A percentile compares a stretch with the other conserved stretches of the same genome.
These are phyloP conservation scores for Mycena galopus DNA, from an alignment of 768 basidiomycete species.

Conservation along the genomic window DNA sequence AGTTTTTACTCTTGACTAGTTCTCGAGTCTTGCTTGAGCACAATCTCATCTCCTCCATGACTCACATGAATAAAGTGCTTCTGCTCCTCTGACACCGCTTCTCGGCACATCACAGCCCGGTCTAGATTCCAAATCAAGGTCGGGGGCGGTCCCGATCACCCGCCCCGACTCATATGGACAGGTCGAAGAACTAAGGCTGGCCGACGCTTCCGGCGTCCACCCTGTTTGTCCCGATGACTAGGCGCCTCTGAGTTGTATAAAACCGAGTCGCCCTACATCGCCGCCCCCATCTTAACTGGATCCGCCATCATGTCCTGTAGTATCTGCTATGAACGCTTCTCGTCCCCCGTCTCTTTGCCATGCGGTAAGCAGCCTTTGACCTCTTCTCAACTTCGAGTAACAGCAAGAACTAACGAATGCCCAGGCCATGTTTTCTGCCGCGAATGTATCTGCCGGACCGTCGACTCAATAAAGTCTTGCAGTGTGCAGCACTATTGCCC, in stretches of 20 bases:
- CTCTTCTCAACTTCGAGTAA: neutral
- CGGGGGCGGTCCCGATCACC: slow-evolving; percentile 22
- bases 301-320: slow-evolving; percentile 8
- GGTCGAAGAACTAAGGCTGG: neutral
- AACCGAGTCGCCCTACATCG: neutral
- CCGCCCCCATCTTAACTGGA: neutral
- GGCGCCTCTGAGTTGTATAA: slow-evolving; percentile 6
- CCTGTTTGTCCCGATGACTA: slow-evolving; percentile 26
- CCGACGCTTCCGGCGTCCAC: slow-evolving; percentile 7
- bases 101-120: neutral
- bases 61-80: neutral
- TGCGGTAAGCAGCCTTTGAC: slow-evolving; percentile 13
- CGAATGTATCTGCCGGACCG: slow-evolving; percentile 21
- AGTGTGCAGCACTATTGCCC: slow-evolving; percentile 29
- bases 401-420: no score
- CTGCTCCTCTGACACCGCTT: slow-evolving; percentile 13
- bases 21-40: no score
- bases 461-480: slow-evolving; percentile 16
- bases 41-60: no score
- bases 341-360: slow-evolving; percentile 20
- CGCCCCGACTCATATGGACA: slow-evolving; percentile 23
- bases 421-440: slow-evolving; percentile 31
- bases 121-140: slow-evolving; percentile 6
- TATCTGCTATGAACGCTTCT: slow-evolving; percentile 26
- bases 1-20: neutral